Evolutionary conservation across 768 basidiomycete species (phyloP).

Genomic region (Calvatia gigantea): DNA sequence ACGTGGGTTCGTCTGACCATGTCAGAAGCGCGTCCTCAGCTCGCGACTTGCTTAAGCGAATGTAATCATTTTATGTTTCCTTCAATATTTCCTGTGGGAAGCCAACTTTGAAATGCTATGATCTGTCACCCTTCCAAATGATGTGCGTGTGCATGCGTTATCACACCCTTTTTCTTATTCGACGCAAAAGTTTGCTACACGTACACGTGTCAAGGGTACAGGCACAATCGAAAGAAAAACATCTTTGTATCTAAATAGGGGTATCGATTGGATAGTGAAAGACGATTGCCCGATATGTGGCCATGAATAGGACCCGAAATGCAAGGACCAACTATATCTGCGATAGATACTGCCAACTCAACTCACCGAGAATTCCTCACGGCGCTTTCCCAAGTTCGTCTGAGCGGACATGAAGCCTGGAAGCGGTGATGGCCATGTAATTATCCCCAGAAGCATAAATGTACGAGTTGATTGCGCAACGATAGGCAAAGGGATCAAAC

Average conservation of each 20-base stretch:
- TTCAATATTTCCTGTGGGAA: too few relatives aligned
- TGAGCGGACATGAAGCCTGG: too few relatives aligned
- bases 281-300: background rate
- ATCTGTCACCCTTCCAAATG: too few relatives aligned
- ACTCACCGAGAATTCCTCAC: slow-evolving; percentile 3
- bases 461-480: background rate
- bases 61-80: slow-evolving; percentile 20
- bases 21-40: slow-evolving; percentile 25
- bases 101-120: too few relatives aligned
- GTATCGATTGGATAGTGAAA: too few relatives aligned
- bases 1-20: background rate
- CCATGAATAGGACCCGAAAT: background rate
- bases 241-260: background rate
- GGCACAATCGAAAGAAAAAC: background rate
- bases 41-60: slow-evolving; percentile 36
- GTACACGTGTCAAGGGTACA: too few relatives aligned
- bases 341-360: background rate
- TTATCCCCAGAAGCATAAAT: background rate
- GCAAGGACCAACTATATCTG: background rate
- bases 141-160: too few relatives aligned
- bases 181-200: too few relatives aligned
- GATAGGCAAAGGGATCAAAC: too few relatives aligned
- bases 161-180: too few relatives aligned
- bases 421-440: background rate
- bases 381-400: too few relatives aligned